Percentiles rank a stretch among this genome's conserved stretches.
Evolutionary conservation across 768 basidiomycete genomes (phyloP).

Genomic region (Podaxis sp.): DNA sequence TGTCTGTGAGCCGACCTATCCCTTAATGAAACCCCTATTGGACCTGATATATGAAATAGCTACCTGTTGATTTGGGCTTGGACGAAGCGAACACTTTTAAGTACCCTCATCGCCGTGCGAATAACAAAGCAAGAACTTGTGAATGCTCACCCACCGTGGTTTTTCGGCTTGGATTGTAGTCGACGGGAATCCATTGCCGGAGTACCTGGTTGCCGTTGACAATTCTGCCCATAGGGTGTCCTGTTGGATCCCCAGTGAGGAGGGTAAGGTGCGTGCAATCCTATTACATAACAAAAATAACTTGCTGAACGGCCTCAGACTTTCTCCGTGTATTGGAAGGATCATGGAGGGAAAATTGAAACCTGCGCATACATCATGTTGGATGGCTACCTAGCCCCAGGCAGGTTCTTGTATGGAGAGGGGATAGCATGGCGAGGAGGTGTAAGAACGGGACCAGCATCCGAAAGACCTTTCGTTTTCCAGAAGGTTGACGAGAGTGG

Average conservation of each 20-base stretch:
- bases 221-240: slow-evolving; percentile 41
- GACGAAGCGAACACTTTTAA: neutral
- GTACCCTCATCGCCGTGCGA: neutral
- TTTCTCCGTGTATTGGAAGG: slow-evolving; percentile 66
- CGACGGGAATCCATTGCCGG: slow-evolving; percentile 45
- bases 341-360: slow-evolving; percentile 50
- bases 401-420: slow-evolving; percentile 55
- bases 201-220: slow-evolving; percentile 57
- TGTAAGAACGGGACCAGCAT: slow-evolving; percentile 44
- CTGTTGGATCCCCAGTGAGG: slow-evolving; percentile 68
- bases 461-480: slow-evolving; percentile 65
- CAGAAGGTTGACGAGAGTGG: slow-evolving; percentile 38
- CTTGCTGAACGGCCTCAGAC: slow-evolving; percentile 29
- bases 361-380: slow-evolving; percentile 62
- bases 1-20: neutral
- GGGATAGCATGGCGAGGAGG: slow-evolving; percentile 55
- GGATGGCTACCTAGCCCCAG: slow-evolving; percentile 63
- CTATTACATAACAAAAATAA: neutral
- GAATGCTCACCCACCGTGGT: slow-evolving; percentile 55
- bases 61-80: neutral
- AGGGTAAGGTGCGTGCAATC: slow-evolving; percentile 45
- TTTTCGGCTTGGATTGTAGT: slow-evolving; percentile 72
- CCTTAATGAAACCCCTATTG: neutral
- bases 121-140: neutral
- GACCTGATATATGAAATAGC: neutral